Evolutionary conservation across 116 monocot species (phyloP).

Genomic region (Cymodocea nodosa): DNA sequence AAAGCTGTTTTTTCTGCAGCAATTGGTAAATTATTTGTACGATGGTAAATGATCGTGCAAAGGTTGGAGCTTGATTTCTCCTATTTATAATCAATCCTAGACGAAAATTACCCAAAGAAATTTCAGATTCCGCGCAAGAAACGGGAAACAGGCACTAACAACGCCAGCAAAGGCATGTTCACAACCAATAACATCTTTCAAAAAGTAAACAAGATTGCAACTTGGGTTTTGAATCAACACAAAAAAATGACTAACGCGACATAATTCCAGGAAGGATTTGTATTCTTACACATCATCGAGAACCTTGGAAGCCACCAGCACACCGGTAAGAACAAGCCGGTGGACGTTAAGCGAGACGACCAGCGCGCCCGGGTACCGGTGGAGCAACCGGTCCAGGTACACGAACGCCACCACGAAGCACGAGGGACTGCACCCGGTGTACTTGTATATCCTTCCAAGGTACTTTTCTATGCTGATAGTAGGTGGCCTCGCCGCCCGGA

Average conservation of each 20-base stretch:
- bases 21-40: too few relatives aligned
- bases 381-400: constrained; percentile 56
- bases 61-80: too few relatives aligned
- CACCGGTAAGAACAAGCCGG: constrained; percentile 55
- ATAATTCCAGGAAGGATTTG: not conserved
- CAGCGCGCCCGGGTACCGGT: constrained; percentile 34
- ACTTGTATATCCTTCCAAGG: constrained; percentile 68
- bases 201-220: too few relatives aligned
- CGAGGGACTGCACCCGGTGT: constrained; percentile 46
- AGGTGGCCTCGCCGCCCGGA: constrained; percentile 34
- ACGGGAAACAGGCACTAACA: too few relatives aligned
- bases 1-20: too few relatives aligned
- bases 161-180: too few relatives aligned
- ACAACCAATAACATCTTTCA: too few relatives aligned
- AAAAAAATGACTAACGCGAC: not conserved
- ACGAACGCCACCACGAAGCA: constrained; percentile 70
- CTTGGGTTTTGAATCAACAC: not conserved
- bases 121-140: too few relatives aligned
- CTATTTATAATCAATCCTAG: too few relatives aligned
- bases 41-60: too few relatives aligned
- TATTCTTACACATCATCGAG: constrained; percentile 62
- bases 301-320: constrained; percentile 85
- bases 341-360: constrained; percentile 59
- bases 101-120: too few relatives aligned
- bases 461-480: constrained; percentile 56